These are phyloP conservation scores for Cupressus sempervirens DNA, from an alignment of 75 land plant genomes.

Conservation along the genomic window DNA sequence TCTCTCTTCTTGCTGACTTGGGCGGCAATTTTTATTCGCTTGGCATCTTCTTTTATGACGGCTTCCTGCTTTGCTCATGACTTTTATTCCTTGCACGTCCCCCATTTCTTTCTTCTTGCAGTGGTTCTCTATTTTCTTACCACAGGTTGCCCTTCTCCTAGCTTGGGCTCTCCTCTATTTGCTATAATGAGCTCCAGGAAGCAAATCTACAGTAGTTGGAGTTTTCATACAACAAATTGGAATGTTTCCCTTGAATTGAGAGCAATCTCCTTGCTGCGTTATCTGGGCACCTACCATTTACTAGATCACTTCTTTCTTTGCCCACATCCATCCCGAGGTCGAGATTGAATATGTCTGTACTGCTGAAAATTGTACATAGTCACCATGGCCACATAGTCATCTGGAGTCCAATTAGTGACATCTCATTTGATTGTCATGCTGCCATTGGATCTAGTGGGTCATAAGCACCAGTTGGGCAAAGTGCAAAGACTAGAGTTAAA, in stretches of 20 bases:
- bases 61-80: too few species aligned
- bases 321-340: constrained; percentile 61
- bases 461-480: constrained; percentile 19
- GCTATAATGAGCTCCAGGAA: constrained; percentile 49
- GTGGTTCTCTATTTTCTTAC: too few species aligned
- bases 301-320: constrained; percentile 70
- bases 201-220: constrained; percentile 52
- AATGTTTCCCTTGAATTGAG: constrained; percentile 26
- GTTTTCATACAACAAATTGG: constrained; percentile 56
- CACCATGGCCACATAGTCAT: constrained; percentile 58
- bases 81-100: too few species aligned
- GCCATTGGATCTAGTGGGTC: too few species aligned
- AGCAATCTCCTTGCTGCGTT: constrained; percentile 62
- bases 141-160: too few species aligned
- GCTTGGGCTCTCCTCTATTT: too few species aligned
- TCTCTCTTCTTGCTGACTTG: too few species aligned
- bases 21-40: too few species aligned
- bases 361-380: constrained; percentile 60
- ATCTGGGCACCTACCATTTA: constrained; percentile 56
- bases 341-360: constrained; percentile 58
- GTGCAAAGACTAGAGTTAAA: not conserved
- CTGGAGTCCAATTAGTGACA: constrained; percentile 50
- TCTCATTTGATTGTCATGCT: constrained; percentile 72
- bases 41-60: too few species aligned
- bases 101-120: too few species aligned